phyloP scores from a whole-genome alignment of 2,329 filamentous ascomycete species.

The Fusarium chlamydosporum region DNA sequence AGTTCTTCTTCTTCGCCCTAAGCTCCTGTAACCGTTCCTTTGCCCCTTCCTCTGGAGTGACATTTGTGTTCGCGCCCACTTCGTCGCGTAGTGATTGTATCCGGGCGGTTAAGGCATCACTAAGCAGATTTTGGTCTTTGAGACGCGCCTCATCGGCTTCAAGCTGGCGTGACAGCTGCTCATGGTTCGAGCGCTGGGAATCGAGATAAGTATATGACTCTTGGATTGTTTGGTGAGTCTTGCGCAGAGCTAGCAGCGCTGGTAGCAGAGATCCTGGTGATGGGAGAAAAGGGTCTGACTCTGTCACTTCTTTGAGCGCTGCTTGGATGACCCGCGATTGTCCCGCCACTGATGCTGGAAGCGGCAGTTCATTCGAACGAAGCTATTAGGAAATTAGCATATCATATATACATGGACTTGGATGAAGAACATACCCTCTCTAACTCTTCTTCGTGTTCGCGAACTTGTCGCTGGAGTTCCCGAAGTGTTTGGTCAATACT shows the following conservation, averaged over 20 bases:
- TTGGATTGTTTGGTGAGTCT: conserved; percentile 73
- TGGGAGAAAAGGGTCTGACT: conserved; percentile 75
- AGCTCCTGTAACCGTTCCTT: conserved; percentile 74
- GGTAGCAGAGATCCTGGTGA: conserved; percentile 76
- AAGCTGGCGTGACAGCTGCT: conserved; percentile 62
- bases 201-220: conserved; percentile 74
- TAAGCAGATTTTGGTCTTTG: conserved; percentile 69
- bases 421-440: conserved; percentile 57
- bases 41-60: conserved; percentile 72
- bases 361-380: conserved; percentile 45
- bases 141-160: conserved; percentile 66
- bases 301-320: conserved; percentile 75
- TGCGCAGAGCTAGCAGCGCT: conserved; percentile 77
- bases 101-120: conserved; percentile 67
- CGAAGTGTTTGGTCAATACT: conserved; percentile 76
- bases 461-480: conserved; percentile 72
- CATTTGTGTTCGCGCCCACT: conserved; percentile 68
- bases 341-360: conserved; percentile 50
- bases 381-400: conserved; percentile 46
- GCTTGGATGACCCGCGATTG: conserved; percentile 66
- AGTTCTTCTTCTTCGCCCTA: conserved; percentile 68
- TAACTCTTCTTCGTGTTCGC: conserved; percentile 67
- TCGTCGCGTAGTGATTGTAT: conserved; percentile 72
- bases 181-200: conserved; percentile 59
- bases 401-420: not conserved